Evolutionary conservation across 2,329 filamentous ascomycete genomes (phyloP).

Genomic region (Colletotrichum sp.): DNA sequence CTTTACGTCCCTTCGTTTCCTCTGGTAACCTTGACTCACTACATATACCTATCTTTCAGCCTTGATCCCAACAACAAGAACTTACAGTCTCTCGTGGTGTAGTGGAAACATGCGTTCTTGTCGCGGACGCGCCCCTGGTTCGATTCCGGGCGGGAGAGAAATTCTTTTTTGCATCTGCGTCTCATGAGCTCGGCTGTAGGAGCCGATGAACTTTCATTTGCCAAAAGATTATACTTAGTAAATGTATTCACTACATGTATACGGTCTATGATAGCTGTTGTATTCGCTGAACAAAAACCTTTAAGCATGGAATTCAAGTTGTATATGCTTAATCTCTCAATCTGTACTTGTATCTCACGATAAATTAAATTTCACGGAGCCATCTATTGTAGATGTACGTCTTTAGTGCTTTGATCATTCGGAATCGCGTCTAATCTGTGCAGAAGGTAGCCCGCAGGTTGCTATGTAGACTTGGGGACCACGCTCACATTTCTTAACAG

Average conservation of each 20-base stretch:
- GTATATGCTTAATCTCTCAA: too few species aligned
- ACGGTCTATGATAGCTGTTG: background rate
- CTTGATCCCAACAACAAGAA: background rate
- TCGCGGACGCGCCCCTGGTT: background rate
- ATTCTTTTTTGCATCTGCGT: background rate
- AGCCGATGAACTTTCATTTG: too few species aligned
- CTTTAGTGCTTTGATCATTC: too few species aligned
- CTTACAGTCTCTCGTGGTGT: background rate
- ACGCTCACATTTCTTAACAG: too few species aligned
- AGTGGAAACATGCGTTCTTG: background rate
- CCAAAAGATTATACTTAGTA: accelerated
- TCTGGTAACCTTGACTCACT: background rate
- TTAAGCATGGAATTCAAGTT: accelerated
- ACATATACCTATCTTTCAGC: accelerated
- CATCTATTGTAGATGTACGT: accelerated
- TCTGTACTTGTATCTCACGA: too few species aligned
- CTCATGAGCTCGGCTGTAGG: background rate
- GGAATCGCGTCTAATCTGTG: too few species aligned
- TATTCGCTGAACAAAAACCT: too few species aligned
- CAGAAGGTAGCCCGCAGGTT: too few species aligned
- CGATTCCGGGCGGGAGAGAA: background rate
- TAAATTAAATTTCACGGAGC: accelerated
- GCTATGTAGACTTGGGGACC: too few species aligned
- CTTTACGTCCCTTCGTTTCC: background rate
- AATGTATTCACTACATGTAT: background rate